Evolutionary conservation across 768 basidiomycete species (phyloP), one percentile per base, ranked within the genome.

Genomic region (Pleurotus ostreatus): DNA sequence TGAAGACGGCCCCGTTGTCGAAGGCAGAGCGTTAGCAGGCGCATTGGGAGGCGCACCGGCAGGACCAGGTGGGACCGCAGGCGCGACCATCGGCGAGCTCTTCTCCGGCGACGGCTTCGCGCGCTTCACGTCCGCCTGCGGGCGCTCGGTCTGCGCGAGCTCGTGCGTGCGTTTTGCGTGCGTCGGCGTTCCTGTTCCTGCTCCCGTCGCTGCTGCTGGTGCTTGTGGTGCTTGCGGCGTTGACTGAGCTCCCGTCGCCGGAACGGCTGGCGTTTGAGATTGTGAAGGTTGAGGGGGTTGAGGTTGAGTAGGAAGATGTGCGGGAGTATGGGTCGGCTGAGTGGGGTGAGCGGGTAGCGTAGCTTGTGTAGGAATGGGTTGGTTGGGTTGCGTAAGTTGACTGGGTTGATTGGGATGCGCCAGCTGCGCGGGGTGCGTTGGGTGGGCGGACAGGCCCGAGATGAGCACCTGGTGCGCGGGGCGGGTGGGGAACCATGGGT

Each of bases 401-500:
- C 3, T 34, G 9, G 11, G 30, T 12, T 34, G 30, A 30, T 11
- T 30, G 11, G 30, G 30, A 9, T 34, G 23, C 23, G 23, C 1
- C 23, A 11, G 23, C 34, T n/a, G 37, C 22, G 5, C 15, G 37
- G 3, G 34, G 37, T n/a, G 16, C 1, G 23, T 18, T 15, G 62
- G 74, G 61, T 56, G 55, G 58, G 58, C 61, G 66, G 83, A 67
- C 55, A 81, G 80, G 5, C 83, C 78, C 37, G 77, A 69, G 0
- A 88, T 68, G 4, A 76, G 69, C 11, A 87, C 58, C 4, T 65
- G 59, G 63, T 85, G 80, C 0, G 72, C 68, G 1, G 77, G 53
- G 9, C 73, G 74, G 8, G 83, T 76, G 16, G 69, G 58, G 64
- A 87, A 89, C 83, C 85, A 89, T 3, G 83, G 80, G 1, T 67